phyloP scores from a whole-genome alignment of 2,329 filamentous ascomycete genomes.

The Colletotrichum shisoi region DNA sequence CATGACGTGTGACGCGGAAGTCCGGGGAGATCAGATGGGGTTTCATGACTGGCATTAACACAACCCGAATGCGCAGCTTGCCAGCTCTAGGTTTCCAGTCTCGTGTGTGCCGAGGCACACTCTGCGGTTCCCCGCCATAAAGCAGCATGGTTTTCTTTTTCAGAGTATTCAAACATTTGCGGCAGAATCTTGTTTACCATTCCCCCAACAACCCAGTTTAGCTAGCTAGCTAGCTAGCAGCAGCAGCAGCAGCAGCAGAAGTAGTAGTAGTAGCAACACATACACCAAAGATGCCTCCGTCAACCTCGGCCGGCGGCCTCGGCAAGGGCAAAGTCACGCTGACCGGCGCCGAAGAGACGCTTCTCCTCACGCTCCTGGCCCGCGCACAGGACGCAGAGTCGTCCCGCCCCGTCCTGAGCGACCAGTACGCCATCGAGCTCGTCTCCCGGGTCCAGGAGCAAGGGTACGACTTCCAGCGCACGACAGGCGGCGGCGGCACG shows the following conservation, averaged over 20 bases:
- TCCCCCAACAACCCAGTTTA: background rate
- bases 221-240: too few relatives aligned
- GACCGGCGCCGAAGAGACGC: constrained; percentile 38
- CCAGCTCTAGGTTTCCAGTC: background rate
- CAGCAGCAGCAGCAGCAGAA: too few relatives aligned
- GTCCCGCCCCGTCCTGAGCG: constrained; percentile 32
- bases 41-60: constrained; percentile 1
- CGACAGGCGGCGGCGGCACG: background rate
- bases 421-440: constrained; percentile 35
- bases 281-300: constrained; percentile 6
- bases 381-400: constrained; percentile 36
- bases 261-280: too few relatives aligned
- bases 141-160: background rate
- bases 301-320: constrained; percentile 2
- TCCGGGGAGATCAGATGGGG: constrained; percentile 2
- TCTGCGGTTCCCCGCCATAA: background rate
- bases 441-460: constrained; percentile 21
- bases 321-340: constrained; percentile 33
- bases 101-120: constrained; percentile 3
- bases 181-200: background rate
- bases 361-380: constrained; percentile 37
- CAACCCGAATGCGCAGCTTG: background rate
- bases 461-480: constrained; percentile 33
- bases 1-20: background rate
- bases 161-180: background rate